Conservation (phyloP, 768 basidiomycete genomes). For the Butyriboletus loyo region DNA sequence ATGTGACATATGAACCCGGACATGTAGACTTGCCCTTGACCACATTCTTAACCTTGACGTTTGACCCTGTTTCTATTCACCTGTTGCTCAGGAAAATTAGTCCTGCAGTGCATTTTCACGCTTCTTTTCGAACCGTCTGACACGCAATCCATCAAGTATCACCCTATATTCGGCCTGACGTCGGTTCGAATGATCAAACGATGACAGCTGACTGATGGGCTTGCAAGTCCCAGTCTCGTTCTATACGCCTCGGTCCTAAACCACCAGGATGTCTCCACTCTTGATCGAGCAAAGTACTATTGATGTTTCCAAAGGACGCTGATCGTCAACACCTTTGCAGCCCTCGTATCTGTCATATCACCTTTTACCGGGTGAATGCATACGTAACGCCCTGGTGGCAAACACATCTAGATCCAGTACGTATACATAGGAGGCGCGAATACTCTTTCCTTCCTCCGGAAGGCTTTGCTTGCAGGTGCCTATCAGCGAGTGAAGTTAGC, state of each 20-base stretch:
- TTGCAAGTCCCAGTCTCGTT: background rate
- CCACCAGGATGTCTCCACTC: background rate
- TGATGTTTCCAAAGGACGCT: background rate
- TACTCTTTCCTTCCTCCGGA: background rate
- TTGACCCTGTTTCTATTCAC: background rate
- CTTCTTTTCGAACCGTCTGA: no score
- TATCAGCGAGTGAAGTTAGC: no score
- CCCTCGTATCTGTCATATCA: background rate
- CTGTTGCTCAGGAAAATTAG: background rate
- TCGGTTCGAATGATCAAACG: background rate
- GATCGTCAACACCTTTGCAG: background rate
- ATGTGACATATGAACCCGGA: slow-evolving; percentile 14
- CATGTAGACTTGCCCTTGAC: background rate
- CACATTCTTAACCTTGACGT: background rate
- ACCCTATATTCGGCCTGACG: background rate
- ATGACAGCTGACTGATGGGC: background rate
- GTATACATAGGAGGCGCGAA: background rate
- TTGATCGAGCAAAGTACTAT: background rate
- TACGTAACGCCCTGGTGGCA: no score
- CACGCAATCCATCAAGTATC: no score
- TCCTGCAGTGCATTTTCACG: background rate
- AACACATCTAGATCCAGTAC: background rate
- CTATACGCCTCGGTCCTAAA: background rate
- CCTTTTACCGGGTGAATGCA: background rate
- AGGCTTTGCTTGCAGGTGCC: background rate